These are phyloP conservation scores for Lunularia cruciata DNA, from an alignment of 225 moss, liverwort and hornwort species.

Conservation along the genomic window DNA sequence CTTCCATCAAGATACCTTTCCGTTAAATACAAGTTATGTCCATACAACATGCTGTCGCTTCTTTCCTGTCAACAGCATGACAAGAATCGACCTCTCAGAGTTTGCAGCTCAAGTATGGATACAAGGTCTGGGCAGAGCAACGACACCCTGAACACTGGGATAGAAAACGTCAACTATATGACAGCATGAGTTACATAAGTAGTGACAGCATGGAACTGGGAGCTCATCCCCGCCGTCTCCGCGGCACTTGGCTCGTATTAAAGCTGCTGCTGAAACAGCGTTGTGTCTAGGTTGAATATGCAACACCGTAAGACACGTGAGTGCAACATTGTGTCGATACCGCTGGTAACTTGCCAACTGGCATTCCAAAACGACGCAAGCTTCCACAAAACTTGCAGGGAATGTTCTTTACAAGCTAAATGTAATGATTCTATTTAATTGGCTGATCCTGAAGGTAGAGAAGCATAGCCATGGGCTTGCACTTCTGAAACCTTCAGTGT, in stretches of 20 bases:
- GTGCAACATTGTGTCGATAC: background rate
- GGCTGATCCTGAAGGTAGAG: constrained; percentile 1
- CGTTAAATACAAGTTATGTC: constrained; percentile 4
- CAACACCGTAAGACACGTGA: background rate
- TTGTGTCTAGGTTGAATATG: too few species aligned
- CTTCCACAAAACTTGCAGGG: background rate
- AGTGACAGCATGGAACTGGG: background rate
- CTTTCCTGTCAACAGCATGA: background rate
- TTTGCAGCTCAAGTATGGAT: background rate
- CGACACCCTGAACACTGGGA: background rate
- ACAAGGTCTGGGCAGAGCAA: background rate
- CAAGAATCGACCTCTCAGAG: background rate
- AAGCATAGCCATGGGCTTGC: constrained; percentile 1
- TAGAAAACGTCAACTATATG: background rate
- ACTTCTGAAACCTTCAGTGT: constrained; percentile 1
- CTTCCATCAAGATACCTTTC: background rate
- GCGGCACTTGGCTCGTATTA: too few species aligned
- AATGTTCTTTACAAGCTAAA: background rate
- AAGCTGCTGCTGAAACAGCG: too few species aligned
- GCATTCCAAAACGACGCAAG: background rate
- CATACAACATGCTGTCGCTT: background rate
- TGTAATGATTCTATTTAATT: constrained; percentile 12
- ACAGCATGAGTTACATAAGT: background rate
- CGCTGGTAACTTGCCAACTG: background rate
- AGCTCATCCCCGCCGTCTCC: background rate